phyloP scores from a whole-genome alignment of 1,284 basidiomycete species.

The Leccinum pachyderme region DNA sequence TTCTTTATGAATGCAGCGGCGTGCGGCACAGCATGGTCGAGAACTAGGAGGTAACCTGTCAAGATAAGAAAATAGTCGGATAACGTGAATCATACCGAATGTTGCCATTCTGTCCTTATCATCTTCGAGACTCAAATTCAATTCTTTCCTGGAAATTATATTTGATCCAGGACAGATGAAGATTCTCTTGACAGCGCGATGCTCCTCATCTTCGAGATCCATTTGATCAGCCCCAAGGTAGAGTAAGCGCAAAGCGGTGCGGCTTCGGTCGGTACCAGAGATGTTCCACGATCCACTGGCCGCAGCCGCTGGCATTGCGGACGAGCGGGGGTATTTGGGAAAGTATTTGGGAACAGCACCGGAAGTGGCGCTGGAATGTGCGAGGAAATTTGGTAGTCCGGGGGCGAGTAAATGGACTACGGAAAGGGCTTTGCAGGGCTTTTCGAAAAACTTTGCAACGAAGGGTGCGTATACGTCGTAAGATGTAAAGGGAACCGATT shows the following conservation, averaged over 20 bases:
- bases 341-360: constrained; percentile 10
- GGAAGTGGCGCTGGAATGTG: constrained; percentile 18
- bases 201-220: constrained; percentile 1
- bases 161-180: not conserved
- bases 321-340: constrained; percentile 6
- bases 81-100: constrained; percentile 13
- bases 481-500: too few species aligned
- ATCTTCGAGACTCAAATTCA: constrained; percentile 3
- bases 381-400: constrained; percentile 17
- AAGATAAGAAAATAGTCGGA: not conserved
- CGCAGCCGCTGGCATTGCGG: not conserved
- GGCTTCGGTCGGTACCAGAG: not conserved
- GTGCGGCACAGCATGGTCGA: constrained; percentile 5
- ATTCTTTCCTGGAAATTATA: not conserved
- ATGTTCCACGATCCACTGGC: not conserved
- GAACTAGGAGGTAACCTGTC: constrained; percentile 9
- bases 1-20: not conserved
- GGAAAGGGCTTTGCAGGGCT: not conserved
- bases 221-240: constrained; percentile 1
- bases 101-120: constrained; percentile 14
- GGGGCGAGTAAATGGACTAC: constrained; percentile 17
- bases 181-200: not conserved
- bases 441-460: not conserved
- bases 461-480: constrained; percentile 4
- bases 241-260: not conserved